Percentiles rank a stretch among this genome's conserved stretches.
Conservation (phyloP, 306 rosid species). For the Luffa aegyptiaca region DNA sequence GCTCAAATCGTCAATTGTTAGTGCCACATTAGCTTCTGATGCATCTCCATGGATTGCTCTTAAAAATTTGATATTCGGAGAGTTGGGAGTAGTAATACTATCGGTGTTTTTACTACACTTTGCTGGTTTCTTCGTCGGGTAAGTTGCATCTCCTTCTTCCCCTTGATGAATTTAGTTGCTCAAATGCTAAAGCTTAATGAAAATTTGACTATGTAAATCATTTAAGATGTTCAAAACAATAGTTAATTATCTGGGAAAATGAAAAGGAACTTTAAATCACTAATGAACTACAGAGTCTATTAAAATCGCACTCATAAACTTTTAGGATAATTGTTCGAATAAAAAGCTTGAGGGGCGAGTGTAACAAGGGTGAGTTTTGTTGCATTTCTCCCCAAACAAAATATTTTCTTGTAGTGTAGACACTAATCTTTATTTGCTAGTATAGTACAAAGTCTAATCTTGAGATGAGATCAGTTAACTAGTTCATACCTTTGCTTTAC, state of each 20-base stretch:
- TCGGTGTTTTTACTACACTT: constrained; percentile 27
- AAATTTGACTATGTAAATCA: background rate
- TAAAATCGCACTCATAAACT: too few relatives aligned
- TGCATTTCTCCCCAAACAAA: too few relatives aligned
- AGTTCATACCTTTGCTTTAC: background rate
- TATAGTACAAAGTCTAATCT: background rate
- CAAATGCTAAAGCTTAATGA: background rate
- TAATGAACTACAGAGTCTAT: background rate
- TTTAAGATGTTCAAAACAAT: background rate
- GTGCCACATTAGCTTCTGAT: constrained; percentile 20
- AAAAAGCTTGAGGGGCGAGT: background rate
- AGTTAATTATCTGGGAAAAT: too few relatives aligned
- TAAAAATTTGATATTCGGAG: constrained; percentile 18
- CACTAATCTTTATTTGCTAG: background rate
- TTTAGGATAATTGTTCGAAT: background rate
- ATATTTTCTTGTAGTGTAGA: too few relatives aligned
- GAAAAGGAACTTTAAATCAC: background rate
- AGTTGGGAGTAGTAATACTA: constrained; percentile 22
- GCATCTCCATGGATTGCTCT: constrained; percentile 11
- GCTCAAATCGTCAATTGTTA: constrained; percentile 19
- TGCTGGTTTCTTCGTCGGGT: constrained; percentile 35
- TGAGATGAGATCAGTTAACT: background rate
- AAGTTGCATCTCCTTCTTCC: background rate
- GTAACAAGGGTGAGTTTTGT: too few relatives aligned
- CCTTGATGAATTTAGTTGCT: background rate